Base-by-base conservation (phyloP, 768 basidiomycete genomes). In the Xerocomellus dryophilus region DNA sequence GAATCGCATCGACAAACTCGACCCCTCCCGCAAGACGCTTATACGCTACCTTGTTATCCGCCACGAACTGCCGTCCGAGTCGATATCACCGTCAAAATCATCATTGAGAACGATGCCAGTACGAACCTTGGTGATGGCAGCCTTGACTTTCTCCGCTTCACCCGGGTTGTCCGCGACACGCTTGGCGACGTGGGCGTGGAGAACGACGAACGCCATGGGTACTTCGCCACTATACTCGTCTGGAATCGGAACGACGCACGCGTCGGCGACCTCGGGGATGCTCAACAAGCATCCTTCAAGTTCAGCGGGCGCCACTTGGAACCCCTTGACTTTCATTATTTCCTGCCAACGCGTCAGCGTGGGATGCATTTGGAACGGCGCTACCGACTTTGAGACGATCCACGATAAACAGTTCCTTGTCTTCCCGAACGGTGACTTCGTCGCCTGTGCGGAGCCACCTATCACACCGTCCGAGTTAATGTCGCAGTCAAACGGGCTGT, bases 251-350 rank as follows among this genome's bases (percentile, higher is more conserved):
- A 89, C 80, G 2, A 89, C 85, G 57, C 86, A 86, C 2, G 75
- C 74, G 40, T 85, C 80, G 5, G 74, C 73, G 21, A 88, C 79
- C 59, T 85, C 84, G 1, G 77, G 68, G 58, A 87, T 82, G 41
- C 73, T 77, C 23, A 86, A 65, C n/a, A 86, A 61, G 54, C 83
- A 83, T 18, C 80, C 86, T 61, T 88, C 86, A 9, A 88, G 73
- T 57, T 87, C 86, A 4, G 87, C 85, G 2, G 86, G 87, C 1
- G 87, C 84, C 1, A 89, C 86, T 63, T 89, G 86, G 64, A 84
- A 85, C 3, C 88, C 87, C 61, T 71, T 78, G 40, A 85, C 82
- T 72, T 88, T 88, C 63, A 88, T 71, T 27, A 86, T 76, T 69
- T 86, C 85, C 82, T 84, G 47, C 29, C 20, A 20, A 41, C 20